Evolutionary conservation across 257 asterid species (phyloP).

Genomic region (Jacaranda mimosifolia): DNA sequence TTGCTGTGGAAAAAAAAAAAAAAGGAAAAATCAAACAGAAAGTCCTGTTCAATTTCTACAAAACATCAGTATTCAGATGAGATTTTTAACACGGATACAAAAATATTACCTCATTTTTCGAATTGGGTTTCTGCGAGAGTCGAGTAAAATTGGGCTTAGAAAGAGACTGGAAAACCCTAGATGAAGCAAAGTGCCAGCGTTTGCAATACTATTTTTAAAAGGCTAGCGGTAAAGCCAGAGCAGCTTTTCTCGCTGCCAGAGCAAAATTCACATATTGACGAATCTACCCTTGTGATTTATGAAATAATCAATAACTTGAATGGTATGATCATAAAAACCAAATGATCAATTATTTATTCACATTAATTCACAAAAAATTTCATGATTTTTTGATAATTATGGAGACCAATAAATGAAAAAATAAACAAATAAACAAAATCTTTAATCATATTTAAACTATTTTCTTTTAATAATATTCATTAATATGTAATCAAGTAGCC

Average conservation of each 20-base stretch:
- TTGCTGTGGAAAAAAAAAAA: neutral
- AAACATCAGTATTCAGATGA: neutral
- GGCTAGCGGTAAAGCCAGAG: neutral
- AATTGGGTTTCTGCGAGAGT: neutral
- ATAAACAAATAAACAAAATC: too few species aligned
- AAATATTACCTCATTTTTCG: slow-evolving; percentile 57
- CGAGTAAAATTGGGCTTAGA: neutral
- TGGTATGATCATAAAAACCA: too few species aligned
- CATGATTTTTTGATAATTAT: too few species aligned
- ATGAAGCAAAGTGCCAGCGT: neutral
- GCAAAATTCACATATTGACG: neutral
- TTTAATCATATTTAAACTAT: too few species aligned
- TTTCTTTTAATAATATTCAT: too few species aligned
- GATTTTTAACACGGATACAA: neutral
- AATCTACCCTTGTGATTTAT: neutral
- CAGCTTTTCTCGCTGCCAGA: neutral
- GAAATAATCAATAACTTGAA: neutral
- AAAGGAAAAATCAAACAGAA: neutral
- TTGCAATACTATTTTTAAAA: neutral
- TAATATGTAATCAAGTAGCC: too few species aligned
- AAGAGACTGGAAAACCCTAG: slow-evolving; percentile 46
- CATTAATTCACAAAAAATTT: too few species aligned
- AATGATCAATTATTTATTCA: too few species aligned
- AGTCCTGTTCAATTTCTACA: neutral
- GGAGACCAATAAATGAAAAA: too few species aligned